Evolutionary conservation across 176 grass and related monocot genomes (phyloP), one percentile per base, ranked within the genome.

Genomic region (Bothriochloa decipiens): DNA sequence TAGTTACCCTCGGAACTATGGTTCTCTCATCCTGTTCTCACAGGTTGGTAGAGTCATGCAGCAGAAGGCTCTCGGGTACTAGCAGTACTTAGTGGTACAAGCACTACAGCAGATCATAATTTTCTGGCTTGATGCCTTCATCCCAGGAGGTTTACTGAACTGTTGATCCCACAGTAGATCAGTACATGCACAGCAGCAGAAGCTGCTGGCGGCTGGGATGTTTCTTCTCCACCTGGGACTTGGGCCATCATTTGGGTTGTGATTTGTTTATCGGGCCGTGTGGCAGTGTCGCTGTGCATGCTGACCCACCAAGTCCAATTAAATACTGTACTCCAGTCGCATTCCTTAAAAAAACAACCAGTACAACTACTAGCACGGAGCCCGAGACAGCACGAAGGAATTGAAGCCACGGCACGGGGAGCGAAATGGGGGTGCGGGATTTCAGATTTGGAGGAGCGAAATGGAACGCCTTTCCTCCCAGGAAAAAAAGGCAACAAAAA

Each of bases 181-280:
- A 28, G 23, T 20, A 46, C 15, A 47, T 20, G 7, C 40, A 17
- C 45, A 20, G 1, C 6, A 65, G 26, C 15, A 82, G 57, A 84
- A 76, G n/a, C 8, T 73, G 62, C 12, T 29, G 26, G 12, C n/a
- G 53, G 46, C 15, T n/a, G 62, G 16, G 16, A 77, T 33, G 74
- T 45, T 77, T 61, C 75, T 71, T 41, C 57, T 16, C 63, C 63
- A 29, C 84, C 84, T 37, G 64, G 12, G 71, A 61, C 69, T 82
- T 82, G 70, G 79, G 79, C 72, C 71, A 87, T 87, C 63, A 87
- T 87, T 87, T 75, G 78, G 35, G 37, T 8, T 8, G 60, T 82
- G 79, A 87, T 87, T 82, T 76, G 79, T 76, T 82, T 82, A 82
- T 76, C 29, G 62, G 70, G 20, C 50, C 46, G 26, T 60, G 79